These are phyloP conservation scores for Gliomastix tumulicola DNA, from an alignment of 2,329 filamentous ascomycete species.

Conservation along the genomic window DNA sequence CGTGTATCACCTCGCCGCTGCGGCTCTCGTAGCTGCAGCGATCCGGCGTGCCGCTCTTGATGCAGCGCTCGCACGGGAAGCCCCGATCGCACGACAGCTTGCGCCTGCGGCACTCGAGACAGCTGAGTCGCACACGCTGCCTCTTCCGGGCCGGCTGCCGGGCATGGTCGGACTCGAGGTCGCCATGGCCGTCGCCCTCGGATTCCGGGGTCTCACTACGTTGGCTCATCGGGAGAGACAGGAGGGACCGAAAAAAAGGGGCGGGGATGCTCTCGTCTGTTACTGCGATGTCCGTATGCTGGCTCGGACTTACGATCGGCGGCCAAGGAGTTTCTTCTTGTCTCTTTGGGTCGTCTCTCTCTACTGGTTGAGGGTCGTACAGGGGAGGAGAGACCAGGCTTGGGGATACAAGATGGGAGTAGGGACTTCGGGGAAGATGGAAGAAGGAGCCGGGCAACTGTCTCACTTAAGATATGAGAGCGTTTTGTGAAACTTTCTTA, in stretches of 20 bases:
- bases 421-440: neutral
- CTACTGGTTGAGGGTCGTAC: too few relatives aligned
- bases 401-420: too few relatives aligned
- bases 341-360: too few relatives aligned
- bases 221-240: conserved; percentile 2
- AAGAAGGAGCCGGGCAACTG: too few relatives aligned
- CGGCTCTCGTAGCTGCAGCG: conserved; percentile 53
- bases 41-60: conserved; percentile 55
- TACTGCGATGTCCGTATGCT: too few relatives aligned
- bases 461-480: too few relatives aligned
- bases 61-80: conserved; percentile 54
- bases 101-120: conserved; percentile 52
- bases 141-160: conserved; percentile 41
- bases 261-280: too few relatives aligned
- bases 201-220: conserved; percentile 32
- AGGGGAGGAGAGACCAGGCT: too few relatives aligned
- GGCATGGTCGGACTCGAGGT: conserved; percentile 20
- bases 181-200: conserved; percentile 17
- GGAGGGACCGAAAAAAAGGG: neutral
- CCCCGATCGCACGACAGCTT: conserved; percentile 57
- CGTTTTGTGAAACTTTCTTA: too few relatives aligned
- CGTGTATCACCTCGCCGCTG: conserved; percentile 41
- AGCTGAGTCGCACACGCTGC: conserved; percentile 52
- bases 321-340: too few relatives aligned
- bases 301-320: too few relatives aligned